Evolutionary conservation across 441 rosid species (phyloP).

Genomic region (Euphorbia corollata): DNA sequence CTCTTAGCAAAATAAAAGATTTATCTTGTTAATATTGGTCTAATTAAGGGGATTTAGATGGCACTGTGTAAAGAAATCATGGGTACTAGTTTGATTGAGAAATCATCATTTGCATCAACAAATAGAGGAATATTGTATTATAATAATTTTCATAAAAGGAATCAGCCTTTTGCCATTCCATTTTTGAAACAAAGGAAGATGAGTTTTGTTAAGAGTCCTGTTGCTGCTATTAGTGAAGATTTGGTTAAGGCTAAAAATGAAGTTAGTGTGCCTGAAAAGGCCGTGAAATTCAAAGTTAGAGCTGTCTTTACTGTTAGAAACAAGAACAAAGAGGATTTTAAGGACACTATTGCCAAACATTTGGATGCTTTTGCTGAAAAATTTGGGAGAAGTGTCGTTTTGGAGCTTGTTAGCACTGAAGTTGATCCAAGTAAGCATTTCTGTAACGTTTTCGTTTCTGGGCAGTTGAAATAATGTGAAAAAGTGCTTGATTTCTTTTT

Average conservation of each 20-base stretch:
- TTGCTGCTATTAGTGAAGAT: constrained; percentile 72
- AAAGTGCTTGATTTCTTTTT: too few relatives aligned
- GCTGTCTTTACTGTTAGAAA: constrained; percentile 67
- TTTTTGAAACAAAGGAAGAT: constrained; percentile 27
- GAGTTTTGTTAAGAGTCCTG: constrained; percentile 19
- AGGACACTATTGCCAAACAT: constrained; percentile 57
- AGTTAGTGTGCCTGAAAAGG: constrained; percentile 25
- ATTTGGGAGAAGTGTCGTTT: constrained; percentile 69
- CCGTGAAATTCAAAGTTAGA: constrained; percentile 60
- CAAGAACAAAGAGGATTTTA: constrained; percentile 70
- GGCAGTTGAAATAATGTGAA: not conserved
- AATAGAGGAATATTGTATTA: constrained; percentile 29
- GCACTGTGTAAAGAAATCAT: constrained; percentile 55
- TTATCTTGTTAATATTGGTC: not conserved
- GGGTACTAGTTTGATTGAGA: constrained; percentile 45
- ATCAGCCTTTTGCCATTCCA: constrained; percentile 29
- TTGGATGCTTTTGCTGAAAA: constrained; percentile 62
- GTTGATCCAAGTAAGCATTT: constrained; percentile 68
- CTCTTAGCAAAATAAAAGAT: not conserved
- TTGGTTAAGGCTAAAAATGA: constrained; percentile 32
- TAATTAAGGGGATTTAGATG: constrained; percentile 24
- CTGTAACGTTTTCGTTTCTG: not conserved
- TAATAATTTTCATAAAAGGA: constrained; percentile 17
- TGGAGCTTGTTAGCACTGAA: constrained; percentile 73
- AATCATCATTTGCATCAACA: constrained; percentile 37